phyloP scores from a whole-genome alignment of 495 filamentous ascomycete species.

The Poronia punctata region DNA sequence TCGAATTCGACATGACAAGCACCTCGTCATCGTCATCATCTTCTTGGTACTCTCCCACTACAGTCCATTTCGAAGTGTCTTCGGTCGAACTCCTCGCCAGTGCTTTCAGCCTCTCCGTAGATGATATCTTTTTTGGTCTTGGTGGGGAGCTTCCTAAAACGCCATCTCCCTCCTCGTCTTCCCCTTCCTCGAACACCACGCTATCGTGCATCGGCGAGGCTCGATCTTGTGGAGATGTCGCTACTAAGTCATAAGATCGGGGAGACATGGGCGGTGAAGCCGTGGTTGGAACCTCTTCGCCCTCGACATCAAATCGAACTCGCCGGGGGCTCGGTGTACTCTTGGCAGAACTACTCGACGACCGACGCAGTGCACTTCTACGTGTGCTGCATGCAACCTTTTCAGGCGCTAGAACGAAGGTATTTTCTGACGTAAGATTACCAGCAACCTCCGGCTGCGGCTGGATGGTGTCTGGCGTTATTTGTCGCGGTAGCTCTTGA shows the following conservation, averaged over 20 bases:
- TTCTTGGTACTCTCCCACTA: slow-evolving; percentile 27
- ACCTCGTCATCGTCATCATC: slow-evolving; percentile 32
- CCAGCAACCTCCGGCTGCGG: slow-evolving; percentile 15
- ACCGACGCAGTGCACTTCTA: slow-evolving; percentile 44
- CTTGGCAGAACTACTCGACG: slow-evolving; percentile 36
- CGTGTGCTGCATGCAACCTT: slow-evolving; percentile 31
- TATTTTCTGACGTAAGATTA: slow-evolving; percentile 27
- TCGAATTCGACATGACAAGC: slow-evolving; percentile 21
- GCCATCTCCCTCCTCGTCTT: slow-evolving; percentile 26
- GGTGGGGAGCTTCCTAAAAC: slow-evolving; percentile 36
- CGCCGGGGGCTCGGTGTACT: slow-evolving; percentile 38
- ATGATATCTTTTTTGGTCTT: slow-evolving; percentile 37
- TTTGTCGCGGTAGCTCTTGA: slow-evolving; percentile 10
- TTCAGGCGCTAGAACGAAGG: slow-evolving; percentile 37
- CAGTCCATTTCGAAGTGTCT: slow-evolving; percentile 35
- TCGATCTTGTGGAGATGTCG: slow-evolving; percentile 15
- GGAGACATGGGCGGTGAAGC: slow-evolving; percentile 32
- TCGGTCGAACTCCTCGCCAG: slow-evolving; percentile 38
- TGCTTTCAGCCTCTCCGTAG: slow-evolving; percentile 38
- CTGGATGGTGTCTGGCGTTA: slow-evolving; percentile 4
- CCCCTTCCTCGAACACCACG: slow-evolving; percentile 7
- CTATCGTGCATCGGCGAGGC: slow-evolving; percentile 18
- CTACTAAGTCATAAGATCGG: slow-evolving; percentile 3
- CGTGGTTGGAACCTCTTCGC: slow-evolving; percentile 46
- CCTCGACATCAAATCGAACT: slow-evolving; percentile 48